phyloP scores from a whole-genome alignment of 2,329 filamentous ascomycete species.

The Aulographum hederae region DNA sequence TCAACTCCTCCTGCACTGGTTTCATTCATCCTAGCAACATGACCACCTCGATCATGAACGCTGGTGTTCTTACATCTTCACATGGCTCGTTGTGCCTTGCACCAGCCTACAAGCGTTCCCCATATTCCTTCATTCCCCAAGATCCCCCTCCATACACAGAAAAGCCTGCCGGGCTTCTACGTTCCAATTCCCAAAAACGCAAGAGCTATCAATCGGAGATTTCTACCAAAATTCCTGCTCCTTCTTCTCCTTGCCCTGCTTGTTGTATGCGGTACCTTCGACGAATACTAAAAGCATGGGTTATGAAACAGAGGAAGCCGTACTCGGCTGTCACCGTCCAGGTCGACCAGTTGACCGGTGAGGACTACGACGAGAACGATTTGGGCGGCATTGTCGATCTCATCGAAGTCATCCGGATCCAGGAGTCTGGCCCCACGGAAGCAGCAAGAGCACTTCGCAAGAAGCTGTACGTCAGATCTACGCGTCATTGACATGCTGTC shows the following conservation, averaged over 20 bases:
- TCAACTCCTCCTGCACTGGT: no score
- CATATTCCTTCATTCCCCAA: no score
- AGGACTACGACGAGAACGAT: constrained; percentile 80
- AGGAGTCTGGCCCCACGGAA: constrained; percentile 70
- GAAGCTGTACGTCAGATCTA: constrained; percentile 47
- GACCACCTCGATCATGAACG: no score
- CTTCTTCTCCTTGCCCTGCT: neutral
- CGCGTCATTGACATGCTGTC: neutral
- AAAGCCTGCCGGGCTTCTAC: neutral
- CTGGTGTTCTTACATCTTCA: no score
- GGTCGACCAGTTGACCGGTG: constrained; percentile 76
- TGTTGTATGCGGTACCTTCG: neutral
- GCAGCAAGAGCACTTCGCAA: constrained; percentile 85
- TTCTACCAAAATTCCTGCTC: neutral
- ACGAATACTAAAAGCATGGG: constrained; percentile 1
- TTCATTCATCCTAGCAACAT: no score
- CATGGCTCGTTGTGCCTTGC: no score
- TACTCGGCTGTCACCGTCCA: constrained; percentile 89
- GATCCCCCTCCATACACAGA: neutral
- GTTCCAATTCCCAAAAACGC: neutral
- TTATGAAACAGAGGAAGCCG: constrained; percentile 45
- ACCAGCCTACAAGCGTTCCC: no score
- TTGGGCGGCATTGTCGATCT: constrained; percentile 82
- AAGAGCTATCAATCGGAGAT: neutral
- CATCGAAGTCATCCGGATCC: constrained; percentile 83